Evolutionary conservation across 2,329 filamentous ascomycete genomes (phyloP), one percentile per base, ranked within the genome.

Genomic region (Capronia epimyces): DNA sequence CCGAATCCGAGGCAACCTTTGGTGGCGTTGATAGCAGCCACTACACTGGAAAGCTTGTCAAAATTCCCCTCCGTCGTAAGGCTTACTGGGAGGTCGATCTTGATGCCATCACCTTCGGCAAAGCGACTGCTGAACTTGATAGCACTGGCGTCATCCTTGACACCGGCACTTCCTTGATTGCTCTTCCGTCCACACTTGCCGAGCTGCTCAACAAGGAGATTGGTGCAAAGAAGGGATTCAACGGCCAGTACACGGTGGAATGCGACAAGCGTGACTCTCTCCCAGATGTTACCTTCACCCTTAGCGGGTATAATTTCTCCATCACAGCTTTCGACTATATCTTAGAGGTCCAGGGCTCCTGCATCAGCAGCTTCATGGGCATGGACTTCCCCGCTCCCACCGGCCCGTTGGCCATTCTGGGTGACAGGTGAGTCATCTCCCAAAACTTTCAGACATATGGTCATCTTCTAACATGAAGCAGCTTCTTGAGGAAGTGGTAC

Each of bases 41-140:
- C 77, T 86, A 81, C 72, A 83, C 79, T 32, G 93, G 93, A 66
- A 84, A 97, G 71, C 80, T 98, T 65, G 87, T 84, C 68, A 94
- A 89, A 71, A 89, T 98, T 62, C 93, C 93, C 49, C 82, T 98
- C 63, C 88, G 93, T 71, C 88, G 93, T 69, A 97, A 97, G 85
- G 93, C 93, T 43, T 98, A 98, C 81, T 98, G 93, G 93, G 93
- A 98, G 80, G 91, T 98, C 49, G 90, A 97, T 65, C 83, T 98
- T 56, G 85, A 97, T 65, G 79, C 89, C 59, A 93, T 98, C 73
- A 83, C 86, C 49, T 89, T 96, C 59, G 94, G 93, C 63, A 80
- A 90, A 46, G 81, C 87, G 66, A 84, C 82, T 60, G 90, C 90
- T 55, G 86, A 95, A 71, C 83, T 97, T 59, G 91, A 97, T 60